Base-by-base conservation (phyloP, 495 filamentous ascomycete species). In the Talaromyces wortmannii region DNA sequence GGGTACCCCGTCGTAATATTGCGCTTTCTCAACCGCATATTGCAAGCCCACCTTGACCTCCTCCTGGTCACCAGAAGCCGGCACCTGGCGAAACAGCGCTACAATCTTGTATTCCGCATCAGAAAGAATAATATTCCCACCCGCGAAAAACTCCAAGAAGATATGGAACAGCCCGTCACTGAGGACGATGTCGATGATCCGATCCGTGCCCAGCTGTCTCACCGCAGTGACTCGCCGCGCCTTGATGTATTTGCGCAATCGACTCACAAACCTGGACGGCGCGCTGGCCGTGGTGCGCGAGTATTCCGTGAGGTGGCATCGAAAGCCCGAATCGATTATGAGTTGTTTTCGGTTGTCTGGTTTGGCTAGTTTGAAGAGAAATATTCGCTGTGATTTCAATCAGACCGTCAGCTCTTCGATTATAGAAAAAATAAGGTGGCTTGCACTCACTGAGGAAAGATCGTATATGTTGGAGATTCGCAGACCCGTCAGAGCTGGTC, bases 391-490 rank as follows among this genome's bases (percentile, higher is more conserved):
- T n/a, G 45, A 31, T 5, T 3, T n/a, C 17, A 23, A 29, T 17
- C 29, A 23, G 8, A 11, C 11, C 6, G 51, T 49, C 30, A 50
- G 45, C 17, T 13, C 7, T 7, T 32, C 31, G 31, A 32, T n/a
- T 23, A 32, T 23, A 13, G n/a, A 31, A 36, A 18, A 5, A 51
- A 4, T 62, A 75, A 23, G 23, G 23, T 23, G 23, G 1, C 23
- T 23, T 23, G 23, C 23, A 23, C 23, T 23, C 74, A 86, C 83
- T 50, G 90, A 89, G 56, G 88, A 92, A 55, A 98, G 82, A 72
- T 97, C 94, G 76, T 97, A 96, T 70, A 96, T 84, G 72, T 98
- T 98, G 53, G 87, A 79, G 30, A 97, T 80, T 46, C 94, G 89
- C 53, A 97, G 78, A 49, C 81, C 82, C 56, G 86, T 82, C 45